These are phyloP conservation scores for Arachis monticola DNA, from an alignment of 331 rosid species.

Conservation along the genomic window DNA sequence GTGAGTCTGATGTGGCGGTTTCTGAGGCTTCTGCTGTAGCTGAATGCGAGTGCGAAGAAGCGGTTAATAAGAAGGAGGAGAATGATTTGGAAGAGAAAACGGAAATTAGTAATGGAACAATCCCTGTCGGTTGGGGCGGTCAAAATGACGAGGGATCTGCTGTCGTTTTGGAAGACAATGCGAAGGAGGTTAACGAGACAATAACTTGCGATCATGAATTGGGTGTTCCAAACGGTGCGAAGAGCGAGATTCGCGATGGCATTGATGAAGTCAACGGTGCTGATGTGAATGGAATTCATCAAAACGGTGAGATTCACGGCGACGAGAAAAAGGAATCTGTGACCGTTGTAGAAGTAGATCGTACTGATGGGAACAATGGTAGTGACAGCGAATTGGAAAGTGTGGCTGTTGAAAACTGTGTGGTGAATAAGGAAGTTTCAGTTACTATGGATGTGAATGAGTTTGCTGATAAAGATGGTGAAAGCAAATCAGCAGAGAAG, in stretches of 20 bases:
- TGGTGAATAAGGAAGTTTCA: not conserved
- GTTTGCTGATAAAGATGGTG: not conserved
- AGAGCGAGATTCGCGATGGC: constrained; percentile 16
- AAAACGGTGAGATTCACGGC: constrained; percentile 23
- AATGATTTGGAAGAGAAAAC: constrained; percentile 11
- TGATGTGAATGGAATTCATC: not conserved
- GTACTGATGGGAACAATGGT: not conserved
- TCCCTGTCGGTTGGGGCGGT: not conserved
- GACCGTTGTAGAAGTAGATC: constrained; percentile 1
- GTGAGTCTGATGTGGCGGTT: constrained; percentile 34
- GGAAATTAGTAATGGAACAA: not conserved
- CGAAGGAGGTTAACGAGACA: not conserved
- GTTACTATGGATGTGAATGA: constrained; percentile 3
- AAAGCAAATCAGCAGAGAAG: not conserved
- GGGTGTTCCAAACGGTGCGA: constrained; percentile 26
- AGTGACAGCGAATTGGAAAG: constrained; percentile 14
- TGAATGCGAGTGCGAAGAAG: constrained; percentile 26
- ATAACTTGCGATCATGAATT: not conserved
- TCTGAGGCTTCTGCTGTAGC: constrained; percentile 38
- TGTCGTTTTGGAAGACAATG: constrained; percentile 1
- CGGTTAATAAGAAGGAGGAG: constrained; percentile 25
- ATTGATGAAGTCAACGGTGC: not conserved
- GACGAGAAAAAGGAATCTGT: constrained; percentile 6
- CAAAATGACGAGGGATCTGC: constrained; percentile 41
- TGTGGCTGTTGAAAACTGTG: constrained; percentile 27